These are phyloP conservation scores for Leptographium wingfieldii DNA, from an alignment of 2,329 filamentous ascomycete genomes.

Conservation along the genomic window DNA sequence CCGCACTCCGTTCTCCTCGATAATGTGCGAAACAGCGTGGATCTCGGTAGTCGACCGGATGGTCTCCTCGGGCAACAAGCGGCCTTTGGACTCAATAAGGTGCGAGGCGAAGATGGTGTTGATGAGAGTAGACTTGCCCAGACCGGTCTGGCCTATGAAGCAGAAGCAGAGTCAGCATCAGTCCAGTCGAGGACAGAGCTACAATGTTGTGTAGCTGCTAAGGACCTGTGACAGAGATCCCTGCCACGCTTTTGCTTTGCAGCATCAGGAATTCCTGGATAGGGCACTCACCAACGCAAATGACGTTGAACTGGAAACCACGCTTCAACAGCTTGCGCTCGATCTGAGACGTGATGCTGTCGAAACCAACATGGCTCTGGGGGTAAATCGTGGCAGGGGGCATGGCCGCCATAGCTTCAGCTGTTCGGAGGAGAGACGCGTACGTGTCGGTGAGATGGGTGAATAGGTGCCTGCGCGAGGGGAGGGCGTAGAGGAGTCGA, in stretches of 20 bases:
- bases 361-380: conserved; percentile 98
- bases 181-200: not conserved
- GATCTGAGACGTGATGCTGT: conserved; percentile 99
- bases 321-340: conserved; percentile 99
- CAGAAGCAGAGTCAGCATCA: not conserved
- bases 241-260: not conserved
- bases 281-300: conserved; percentile 78
- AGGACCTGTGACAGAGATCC: not conserved
- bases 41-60: conserved; percentile 96
- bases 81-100: conserved; percentile 97
- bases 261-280: not conserved
- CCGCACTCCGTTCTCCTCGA: conserved; percentile 98
- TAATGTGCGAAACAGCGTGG: conserved; percentile 93
- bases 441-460: conserved; percentile 9
- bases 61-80: conserved; percentile 80
- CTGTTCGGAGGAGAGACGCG: not conserved
- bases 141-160: conserved; percentile 77
- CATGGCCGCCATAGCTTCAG: conserved; percentile 44
- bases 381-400: conserved; percentile 66
- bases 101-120: conserved; percentile 99
- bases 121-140: conserved; percentile 97
- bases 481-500: conserved; percentile 7
- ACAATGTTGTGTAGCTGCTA: not conserved
- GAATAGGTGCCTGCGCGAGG: conserved; percentile 2
- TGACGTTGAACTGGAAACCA: conserved; percentile 95